phyloP scores from a whole-genome alignment of 257 asterid genomes.

The Pogostemon cablin region DNA sequence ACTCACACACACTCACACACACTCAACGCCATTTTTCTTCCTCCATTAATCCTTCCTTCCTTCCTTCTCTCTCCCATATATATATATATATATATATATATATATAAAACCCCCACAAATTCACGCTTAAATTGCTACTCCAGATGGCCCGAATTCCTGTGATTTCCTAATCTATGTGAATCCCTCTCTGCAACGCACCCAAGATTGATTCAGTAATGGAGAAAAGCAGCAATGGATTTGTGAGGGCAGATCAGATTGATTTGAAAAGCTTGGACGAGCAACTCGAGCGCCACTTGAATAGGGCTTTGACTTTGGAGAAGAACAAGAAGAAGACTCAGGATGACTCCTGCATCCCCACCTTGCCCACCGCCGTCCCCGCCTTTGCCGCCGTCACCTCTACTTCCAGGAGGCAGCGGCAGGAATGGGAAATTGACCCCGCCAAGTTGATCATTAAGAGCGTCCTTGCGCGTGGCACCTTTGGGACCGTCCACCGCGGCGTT shows the following conservation, averaged over 20 bases:
- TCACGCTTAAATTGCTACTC: too few species aligned
- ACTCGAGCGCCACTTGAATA: constrained; percentile 66
- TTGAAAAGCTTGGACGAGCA: constrained; percentile 88
- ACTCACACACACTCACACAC: constrained; percentile 6
- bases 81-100: not conserved
- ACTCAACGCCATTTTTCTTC: not conserved
- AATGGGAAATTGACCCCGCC: constrained; percentile 90
- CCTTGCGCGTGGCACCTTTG: constrained; percentile 89
- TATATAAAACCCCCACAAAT: constrained; percentile 9
- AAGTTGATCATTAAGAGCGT: constrained; percentile 63
- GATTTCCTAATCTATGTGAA: constrained; percentile 5
- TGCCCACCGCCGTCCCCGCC: constrained; percentile 27
- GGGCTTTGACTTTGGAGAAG: constrained; percentile 69
- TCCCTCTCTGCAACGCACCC: not conserved
- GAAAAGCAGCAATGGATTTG: constrained; percentile 73
- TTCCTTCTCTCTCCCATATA: not conserved
- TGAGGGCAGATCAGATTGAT: constrained; percentile 90
- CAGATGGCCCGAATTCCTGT: too few species aligned
- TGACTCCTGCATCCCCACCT: constrained; percentile 35
- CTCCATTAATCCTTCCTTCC: constrained; percentile 13
- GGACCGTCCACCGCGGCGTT: constrained; percentile 85
- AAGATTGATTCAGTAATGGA: constrained; percentile 47
- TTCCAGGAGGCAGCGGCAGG: constrained; percentile 57
- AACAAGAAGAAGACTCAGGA: constrained; percentile 49
- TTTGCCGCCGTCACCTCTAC: constrained; percentile 23